phyloP scores from a whole-genome alignment of 2,329 filamentous ascomycete genomes.

The Fusarium camptoceras region DNA sequence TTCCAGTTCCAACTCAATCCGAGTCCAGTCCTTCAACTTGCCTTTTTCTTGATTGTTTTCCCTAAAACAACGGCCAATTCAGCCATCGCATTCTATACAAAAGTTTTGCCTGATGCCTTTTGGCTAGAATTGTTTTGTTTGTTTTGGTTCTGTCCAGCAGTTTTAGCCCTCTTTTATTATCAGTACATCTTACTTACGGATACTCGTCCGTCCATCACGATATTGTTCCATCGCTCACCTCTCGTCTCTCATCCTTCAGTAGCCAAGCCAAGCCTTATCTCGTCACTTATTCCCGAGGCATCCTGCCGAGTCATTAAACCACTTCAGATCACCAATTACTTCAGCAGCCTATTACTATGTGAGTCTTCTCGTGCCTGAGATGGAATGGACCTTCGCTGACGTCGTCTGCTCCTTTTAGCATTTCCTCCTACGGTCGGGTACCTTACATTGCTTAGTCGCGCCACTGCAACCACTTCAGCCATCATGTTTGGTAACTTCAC shows the following conservation, averaged over 20 bases:
- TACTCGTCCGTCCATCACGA: neutral
- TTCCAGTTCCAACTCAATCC: constrained; percentile 11
- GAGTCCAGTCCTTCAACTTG: neutral
- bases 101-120: constrained; percentile 4
- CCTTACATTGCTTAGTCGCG: constrained; percentile 35
- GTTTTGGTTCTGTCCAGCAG: neutral
- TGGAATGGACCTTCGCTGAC: constrained; percentile 21
- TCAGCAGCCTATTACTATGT: constrained; percentile 12
- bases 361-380: constrained; percentile 27
- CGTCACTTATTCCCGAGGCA: neutral
- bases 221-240: constrained; percentile 2
- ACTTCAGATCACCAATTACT: neutral
- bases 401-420: constrained; percentile 26
- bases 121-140: neutral
- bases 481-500: constrained; percentile 60
- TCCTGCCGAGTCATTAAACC: neutral
- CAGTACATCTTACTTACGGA: neutral
- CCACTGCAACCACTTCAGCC: constrained; percentile 36
- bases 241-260: constrained; percentile 9
- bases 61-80: constrained; percentile 6
- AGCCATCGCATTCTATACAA: neutral
- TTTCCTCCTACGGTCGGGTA: constrained; percentile 22
- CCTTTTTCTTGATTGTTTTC: neutral
- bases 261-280: constrained; percentile 1
- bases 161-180: neutral